Evolutionary conservation across 2,329 filamentous ascomycete species (phyloP).

Genomic region (Claviceps sp.): DNA sequence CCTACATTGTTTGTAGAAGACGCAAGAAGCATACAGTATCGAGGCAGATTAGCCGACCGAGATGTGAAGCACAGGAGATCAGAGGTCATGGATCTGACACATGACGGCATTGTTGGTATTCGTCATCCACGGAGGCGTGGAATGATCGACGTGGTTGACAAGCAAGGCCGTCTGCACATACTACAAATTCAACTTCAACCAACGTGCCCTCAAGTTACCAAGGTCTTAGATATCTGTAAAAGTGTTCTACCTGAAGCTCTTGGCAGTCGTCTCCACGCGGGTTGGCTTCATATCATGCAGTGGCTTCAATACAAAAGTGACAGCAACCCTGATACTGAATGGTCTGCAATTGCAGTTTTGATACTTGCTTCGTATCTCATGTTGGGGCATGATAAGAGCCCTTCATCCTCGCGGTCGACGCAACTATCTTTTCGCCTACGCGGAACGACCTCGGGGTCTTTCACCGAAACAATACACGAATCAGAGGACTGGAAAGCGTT

Average conservation of each 20-base stretch:
- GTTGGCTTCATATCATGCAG: slow-evolving; percentile 61
- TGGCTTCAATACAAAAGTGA: slow-evolving; percentile 46
- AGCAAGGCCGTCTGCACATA: slow-evolving; percentile 48
- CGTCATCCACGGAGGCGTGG: slow-evolving; percentile 45
- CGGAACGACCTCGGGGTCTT: slow-evolving; percentile 21
- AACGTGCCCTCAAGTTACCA: slow-evolving; percentile 45
- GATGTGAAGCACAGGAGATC: slow-evolving; percentile 35
- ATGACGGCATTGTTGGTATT: slow-evolving; percentile 38
- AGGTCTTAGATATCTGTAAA: slow-evolving; percentile 46
- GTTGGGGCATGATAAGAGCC: slow-evolving; percentile 29
- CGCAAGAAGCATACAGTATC: slow-evolving; percentile 43
- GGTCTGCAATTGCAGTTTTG: slow-evolving; percentile 53
- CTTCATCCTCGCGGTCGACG: slow-evolving; percentile 12
- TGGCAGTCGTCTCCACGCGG: slow-evolving; percentile 48
- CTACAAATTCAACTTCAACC: slow-evolving; percentile 56
- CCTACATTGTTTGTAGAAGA: slow-evolving; percentile 48
- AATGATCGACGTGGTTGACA: slow-evolving; percentile 52
- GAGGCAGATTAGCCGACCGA: slow-evolving; percentile 36
- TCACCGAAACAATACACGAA: slow-evolving; percentile 19
- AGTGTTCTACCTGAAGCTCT: slow-evolving; percentile 47
- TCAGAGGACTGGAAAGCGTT: slow-evolving; percentile 35
- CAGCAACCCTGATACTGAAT: slow-evolving; percentile 43
- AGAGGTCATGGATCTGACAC: slow-evolving; percentile 31
- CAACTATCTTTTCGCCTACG: slow-evolving; percentile 18
- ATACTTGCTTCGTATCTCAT: slow-evolving; percentile 51